Conservation (phyloP, 176 grass and related monocot species). For the Miscanthus lutarioriparius region DNA sequence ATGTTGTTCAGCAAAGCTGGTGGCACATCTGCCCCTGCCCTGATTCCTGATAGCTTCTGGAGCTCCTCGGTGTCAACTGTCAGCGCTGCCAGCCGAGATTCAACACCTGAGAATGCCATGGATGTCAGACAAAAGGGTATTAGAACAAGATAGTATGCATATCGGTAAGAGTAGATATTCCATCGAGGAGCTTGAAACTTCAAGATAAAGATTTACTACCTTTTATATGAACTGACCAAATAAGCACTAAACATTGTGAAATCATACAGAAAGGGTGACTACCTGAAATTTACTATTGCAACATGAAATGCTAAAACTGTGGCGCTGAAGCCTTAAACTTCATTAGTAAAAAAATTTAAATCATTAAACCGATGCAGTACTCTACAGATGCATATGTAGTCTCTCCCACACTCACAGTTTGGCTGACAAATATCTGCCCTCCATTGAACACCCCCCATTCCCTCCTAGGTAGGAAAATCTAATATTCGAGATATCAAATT, state of each 20-base stretch:
- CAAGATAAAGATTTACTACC: background rate
- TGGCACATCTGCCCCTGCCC: slow-evolving; percentile 36
- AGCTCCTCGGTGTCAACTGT: slow-evolving; percentile 78
- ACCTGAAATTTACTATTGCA: background rate
- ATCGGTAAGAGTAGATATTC: background rate
- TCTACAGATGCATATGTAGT: background rate
- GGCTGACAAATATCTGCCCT: background rate
- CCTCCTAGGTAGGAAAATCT: background rate
- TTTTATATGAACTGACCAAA: background rate
- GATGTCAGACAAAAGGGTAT: too few species aligned
- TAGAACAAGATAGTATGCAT: too few species aligned
- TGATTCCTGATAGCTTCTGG: slow-evolving; percentile 52
- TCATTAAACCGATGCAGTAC: background rate
- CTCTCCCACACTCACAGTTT: background rate
- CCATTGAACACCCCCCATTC: background rate
- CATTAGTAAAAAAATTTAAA: background rate
- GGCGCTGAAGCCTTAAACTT: background rate
- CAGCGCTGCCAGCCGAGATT: slow-evolving; percentile 78
- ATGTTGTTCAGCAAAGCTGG: slow-evolving; percentile 37
- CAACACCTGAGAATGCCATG: slow-evolving; percentile 48
- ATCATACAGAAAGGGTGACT: background rate
- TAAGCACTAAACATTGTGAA: background rate
- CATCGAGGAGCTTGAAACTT: background rate
- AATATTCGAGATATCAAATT: background rate
- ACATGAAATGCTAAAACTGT: background rate